Conservation (phyloP, 2,329 filamentous ascomycete genomes). For the Clarireedia sp. region DNA sequence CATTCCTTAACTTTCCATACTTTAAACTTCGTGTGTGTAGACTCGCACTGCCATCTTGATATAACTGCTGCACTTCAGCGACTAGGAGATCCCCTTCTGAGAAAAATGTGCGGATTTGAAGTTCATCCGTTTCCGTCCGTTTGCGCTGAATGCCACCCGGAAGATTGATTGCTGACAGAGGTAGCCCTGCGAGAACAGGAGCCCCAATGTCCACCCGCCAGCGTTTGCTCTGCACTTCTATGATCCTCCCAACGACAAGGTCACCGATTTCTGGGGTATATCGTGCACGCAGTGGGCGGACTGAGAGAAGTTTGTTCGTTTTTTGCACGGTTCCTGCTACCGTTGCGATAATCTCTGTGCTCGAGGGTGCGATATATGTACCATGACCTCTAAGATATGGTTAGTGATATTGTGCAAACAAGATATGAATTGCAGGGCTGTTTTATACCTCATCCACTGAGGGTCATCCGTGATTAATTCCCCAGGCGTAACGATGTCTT, state of each 20-base stretch:
- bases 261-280: constrained; percentile 97
- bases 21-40: constrained; percentile 86
- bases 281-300: constrained; percentile 80
- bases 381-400: constrained; percentile 67
- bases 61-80: constrained; percentile 87
- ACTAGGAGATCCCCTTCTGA: constrained; percentile 89
- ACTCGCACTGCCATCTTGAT: constrained; percentile 75
- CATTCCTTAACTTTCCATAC: constrained; percentile 93
- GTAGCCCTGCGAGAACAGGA: constrained; percentile 74
- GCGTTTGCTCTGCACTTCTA: constrained; percentile 84
- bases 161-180: constrained; percentile 85
- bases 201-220: constrained; percentile 95
- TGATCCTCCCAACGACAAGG: constrained; percentile 85
- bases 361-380: constrained; percentile 62
- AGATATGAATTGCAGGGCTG: neutral
- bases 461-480: constrained; percentile 81
- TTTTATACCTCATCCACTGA: constrained; percentile 80
- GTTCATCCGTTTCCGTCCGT: constrained; percentile 88
- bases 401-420: constrained; percentile 14
- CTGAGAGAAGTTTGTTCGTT: constrained; percentile 93
- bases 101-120: constrained; percentile 97
- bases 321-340: constrained; percentile 85
- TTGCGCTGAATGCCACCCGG: constrained; percentile 88
- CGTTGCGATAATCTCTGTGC: constrained; percentile 72
- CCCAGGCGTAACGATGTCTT: constrained; percentile 74